These are phyloP conservation scores for Telfairia occidentalis DNA, from an alignment of 331 rosid genomes.

Conservation along the genomic window DNA sequence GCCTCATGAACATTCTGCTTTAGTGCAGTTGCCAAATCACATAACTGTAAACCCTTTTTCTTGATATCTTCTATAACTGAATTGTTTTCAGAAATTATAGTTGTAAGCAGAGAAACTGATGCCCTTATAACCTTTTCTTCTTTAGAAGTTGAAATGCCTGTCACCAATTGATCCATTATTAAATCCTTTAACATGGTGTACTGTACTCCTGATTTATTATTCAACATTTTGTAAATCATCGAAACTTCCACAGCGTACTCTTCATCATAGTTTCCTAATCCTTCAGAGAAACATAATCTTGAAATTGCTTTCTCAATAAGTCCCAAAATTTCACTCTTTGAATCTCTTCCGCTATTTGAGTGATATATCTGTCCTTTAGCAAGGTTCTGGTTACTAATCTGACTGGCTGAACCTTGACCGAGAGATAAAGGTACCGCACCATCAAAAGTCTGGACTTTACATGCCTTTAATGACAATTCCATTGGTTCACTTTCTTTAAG, in stretches of 20 bases:
- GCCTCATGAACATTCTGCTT: conserved; percentile 72
- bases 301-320: conserved; percentile 28
- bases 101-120: conserved; percentile 45
- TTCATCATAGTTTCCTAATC: conserved; percentile 39
- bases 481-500: conserved; percentile 29
- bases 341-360: conserved; percentile 23
- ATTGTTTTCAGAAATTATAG: conserved; percentile 52
- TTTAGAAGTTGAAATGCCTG: conserved; percentile 56
- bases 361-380: conserved; percentile 20
- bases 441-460: conserved; percentile 30
- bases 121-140: conserved; percentile 57
- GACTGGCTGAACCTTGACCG: conserved; percentile 20
- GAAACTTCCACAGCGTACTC: conserved; percentile 46
- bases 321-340: conserved; percentile 27
- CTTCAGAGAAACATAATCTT: conserved; percentile 33
- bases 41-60: conserved; percentile 57
- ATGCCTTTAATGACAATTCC: conserved; percentile 21
- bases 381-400: conserved; percentile 26
- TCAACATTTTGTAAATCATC: conserved; percentile 41
- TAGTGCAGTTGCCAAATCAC: conserved; percentile 67
- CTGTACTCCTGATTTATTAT: conserved; percentile 31
- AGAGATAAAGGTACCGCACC: conserved; percentile 22
- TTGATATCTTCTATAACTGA: conserved; percentile 58
- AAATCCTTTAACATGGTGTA: conserved; percentile 51
- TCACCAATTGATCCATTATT: conserved; percentile 54